These are phyloP conservation scores for Malania oleifera DNA, from an alignment of 164 flowering plant genomes.

Conservation along the genomic window DNA sequence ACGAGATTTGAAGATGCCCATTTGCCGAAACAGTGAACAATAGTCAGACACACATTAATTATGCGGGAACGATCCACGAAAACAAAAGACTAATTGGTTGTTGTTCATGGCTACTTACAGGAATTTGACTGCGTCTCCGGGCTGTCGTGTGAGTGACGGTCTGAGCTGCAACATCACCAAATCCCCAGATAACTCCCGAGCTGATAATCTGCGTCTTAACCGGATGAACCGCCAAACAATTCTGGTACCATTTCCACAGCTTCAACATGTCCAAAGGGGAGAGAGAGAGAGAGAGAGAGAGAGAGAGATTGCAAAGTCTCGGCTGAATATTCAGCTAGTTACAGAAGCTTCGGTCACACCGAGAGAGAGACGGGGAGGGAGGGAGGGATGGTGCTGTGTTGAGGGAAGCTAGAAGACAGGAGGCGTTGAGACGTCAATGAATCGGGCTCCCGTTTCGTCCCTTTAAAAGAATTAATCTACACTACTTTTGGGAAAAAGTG, in stretches of 20 bases:
- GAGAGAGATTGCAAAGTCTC: not conserved
- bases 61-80: too few relatives aligned
- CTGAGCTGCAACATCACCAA: slow-evolving; percentile 43
- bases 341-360: too few relatives aligned
- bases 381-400: too few relatives aligned
- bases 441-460: too few relatives aligned
- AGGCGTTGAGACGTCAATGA: too few relatives aligned
- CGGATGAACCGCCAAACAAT: slow-evolving; percentile 35
- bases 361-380: too few relatives aligned
- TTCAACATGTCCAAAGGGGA: slow-evolving; percentile 16
- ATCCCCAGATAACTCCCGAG: slow-evolving; percentile 42
- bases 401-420: too few relatives aligned
- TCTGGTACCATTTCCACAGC: slow-evolving; percentile 46
- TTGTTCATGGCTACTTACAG: slow-evolving; percentile 9
- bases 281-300: not conserved
- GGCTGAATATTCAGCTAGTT: too few relatives aligned
- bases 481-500: too few relatives aligned
- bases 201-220: slow-evolving; percentile 43
- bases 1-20: not conserved
- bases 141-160: slow-evolving; percentile 27
- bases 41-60: not conserved
- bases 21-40: not conserved
- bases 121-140: slow-evolving; percentile 7
- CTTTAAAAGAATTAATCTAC: too few relatives aligned
- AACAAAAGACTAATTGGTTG: not conserved